Base-by-base conservation (phyloP, 352 stramenopile genomes). In the Globisporangium okanoganense region DNA sequence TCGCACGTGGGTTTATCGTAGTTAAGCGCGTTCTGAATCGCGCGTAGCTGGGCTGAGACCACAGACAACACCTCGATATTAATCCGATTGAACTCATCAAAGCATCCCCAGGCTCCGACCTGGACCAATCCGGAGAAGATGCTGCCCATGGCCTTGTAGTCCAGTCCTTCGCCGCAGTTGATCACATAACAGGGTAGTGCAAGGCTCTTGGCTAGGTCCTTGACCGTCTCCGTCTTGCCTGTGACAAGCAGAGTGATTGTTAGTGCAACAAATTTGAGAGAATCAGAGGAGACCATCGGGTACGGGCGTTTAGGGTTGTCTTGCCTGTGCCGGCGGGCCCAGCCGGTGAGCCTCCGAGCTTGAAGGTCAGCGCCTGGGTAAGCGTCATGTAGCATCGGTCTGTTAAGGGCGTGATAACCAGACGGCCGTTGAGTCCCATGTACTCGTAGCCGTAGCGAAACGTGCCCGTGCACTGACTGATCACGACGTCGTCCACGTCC, bases 391-490 rank as follows among this genome's bases (percentile, higher is more conserved):
- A 97, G 71, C 92, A 98, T 13, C 90, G 85, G 76, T 98, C 92
- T 1, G 92, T 98, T 2, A 98, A 72, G 18, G 92, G 90, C 14
- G 92, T 98, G 74, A 98, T 97, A 38, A 98, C 92, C 2, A 98
- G 75, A 6, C 92, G 79, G 0, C 91, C 90, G 44, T 97, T 97
- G 3, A 97, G 69, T 0, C 91, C 91, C 88, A 97, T 96, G 72
- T 97, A 98, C 82, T 98, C 92, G 73, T 97, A 98, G 36, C 92
- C 92, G 55, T 97, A 98, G 40, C 88, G 85, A 58, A 97, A 97
- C 16, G 76, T 87, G 12, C 90, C 92, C 0, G 91, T 98, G 64
- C 91, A 98, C 68, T 98, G 92, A 20, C 79, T 88, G 52, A 96
- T 96, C 5, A 94, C 82, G 16, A 94, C 85, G 31, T 97, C 87